A percentile compares a stretch with the other conserved stretches of the same genome.
These are phyloP conservation scores for Starmerella tilneyi DNA, from an alignment of 805 yeast genomes.

Conservation along the genomic window DNA sequence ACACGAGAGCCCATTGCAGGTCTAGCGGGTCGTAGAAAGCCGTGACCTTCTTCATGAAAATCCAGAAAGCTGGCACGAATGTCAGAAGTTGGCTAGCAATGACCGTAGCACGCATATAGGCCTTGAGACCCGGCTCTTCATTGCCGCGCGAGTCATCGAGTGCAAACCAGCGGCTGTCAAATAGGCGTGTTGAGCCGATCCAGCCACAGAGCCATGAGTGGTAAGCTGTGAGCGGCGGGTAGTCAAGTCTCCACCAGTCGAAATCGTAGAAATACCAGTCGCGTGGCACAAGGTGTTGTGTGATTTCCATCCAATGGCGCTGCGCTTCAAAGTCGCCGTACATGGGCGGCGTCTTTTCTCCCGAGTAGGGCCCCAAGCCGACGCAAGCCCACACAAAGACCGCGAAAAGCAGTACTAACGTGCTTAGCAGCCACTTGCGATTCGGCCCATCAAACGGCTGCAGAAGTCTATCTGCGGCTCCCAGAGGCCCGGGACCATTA, in stretches of 20 bases:
- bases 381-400: conserved; percentile 71
- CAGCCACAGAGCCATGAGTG: conserved; percentile 73
- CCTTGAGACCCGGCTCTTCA: conserved; percentile 57
- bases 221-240: conserved; percentile 93
- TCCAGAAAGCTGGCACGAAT: conserved; percentile 69
- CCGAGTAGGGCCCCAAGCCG: conserved; percentile 83
- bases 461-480: conserved; percentile 14
- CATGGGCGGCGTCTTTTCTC: conserved; percentile 60
- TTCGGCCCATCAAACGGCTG: conserved; percentile 7
- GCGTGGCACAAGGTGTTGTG: conserved; percentile 58
- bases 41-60: conserved; percentile 2
- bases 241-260: conserved; percentile 92
- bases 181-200: conserved; percentile 43
- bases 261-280: conserved; percentile 87
- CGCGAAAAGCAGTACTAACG: conserved; percentile 48
- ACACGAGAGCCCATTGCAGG: conserved; percentile 57
- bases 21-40: background rate
- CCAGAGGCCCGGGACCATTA: background rate
- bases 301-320: conserved; percentile 94
- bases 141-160: conserved; percentile 63
- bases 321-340: conserved; percentile 97
- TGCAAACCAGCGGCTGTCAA: conserved; percentile 66
- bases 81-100: conserved; percentile 61
- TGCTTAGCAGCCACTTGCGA: conserved; percentile 80
- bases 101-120: conserved; percentile 76